phyloP scores from a whole-genome alignment of 441 rosid genomes.

The Metrosideros polymorpha region DNA sequence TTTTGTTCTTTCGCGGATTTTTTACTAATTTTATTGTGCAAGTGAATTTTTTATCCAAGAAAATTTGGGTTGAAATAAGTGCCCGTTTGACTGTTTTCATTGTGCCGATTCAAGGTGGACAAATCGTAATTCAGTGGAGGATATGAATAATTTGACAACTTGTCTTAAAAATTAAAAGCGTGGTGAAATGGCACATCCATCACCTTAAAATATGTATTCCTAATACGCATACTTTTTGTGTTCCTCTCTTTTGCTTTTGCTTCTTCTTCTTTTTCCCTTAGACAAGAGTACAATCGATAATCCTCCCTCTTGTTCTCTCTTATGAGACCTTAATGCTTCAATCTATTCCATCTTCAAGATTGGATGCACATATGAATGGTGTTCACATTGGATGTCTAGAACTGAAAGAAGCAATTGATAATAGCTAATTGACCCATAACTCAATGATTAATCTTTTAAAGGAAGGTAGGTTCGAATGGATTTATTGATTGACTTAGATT shows the following conservation, averaged over 20 bases:
- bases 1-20: background rate
- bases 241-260: background rate
- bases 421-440: background rate
- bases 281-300: background rate
- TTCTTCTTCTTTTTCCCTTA: background rate
- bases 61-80: background rate
- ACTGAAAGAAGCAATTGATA: background rate
- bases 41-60: background rate
- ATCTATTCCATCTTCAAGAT: background rate
- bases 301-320: background rate
- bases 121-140: background rate
- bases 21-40: background rate
- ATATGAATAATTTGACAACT: background rate
- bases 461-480: background rate
- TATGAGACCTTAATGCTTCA: background rate
- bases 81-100: background rate
- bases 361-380: background rate
- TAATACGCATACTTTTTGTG: background rate
- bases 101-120: background rate
- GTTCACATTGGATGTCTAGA: background rate
- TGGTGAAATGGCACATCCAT: background rate
- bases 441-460: background rate
- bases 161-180: background rate
- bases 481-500: background rate
- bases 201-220: background rate